Evolutionary conservation across 1,284 basidiomycete species (phyloP), one percentile per base, ranked within the genome.

Genomic region (Cryptococcus wingfieldii): DNA sequence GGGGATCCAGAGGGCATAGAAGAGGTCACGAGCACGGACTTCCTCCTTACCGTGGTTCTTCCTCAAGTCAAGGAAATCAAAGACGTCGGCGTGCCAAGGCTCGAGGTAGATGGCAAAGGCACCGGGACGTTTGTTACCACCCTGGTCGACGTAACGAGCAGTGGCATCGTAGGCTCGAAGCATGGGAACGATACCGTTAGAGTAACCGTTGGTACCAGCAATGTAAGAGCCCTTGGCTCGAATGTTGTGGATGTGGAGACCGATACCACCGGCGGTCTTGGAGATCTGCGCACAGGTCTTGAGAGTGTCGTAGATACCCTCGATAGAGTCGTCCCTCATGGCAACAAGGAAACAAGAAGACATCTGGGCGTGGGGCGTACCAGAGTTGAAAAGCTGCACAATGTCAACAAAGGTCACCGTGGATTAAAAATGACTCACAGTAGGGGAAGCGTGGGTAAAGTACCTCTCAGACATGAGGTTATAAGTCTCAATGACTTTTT

Each of bases 11-110:
- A 99, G 86, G 1, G 95, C 96, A 75, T 97, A 97, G 83, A 99
- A 99, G 25, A 99, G 81, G 76, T 98, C 96, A 54, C 96, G 87
- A 31, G 96, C 96, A 64, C 96, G 90, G 53, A 87, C 86, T 79
- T 99, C 95, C 78, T 99, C 96, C 78, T 98, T 98, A 57, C 96
- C 96, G 71, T 98, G 96, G 78, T 98, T 99, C 84, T 98, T 98
- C 70, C 96, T 85, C 47, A 99, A 83, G 76, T 98, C 95, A 64
- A 98, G 83, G 83, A 98, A 98, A 65, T 98, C 95, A 68, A 98
- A 98, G 67, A 99, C 79, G 76, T 99, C 96, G 38, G 91, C 85
- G 77, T 99, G 95, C 94, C 94, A 97, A 9, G 94, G 94, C 79
- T 97, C 94, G 63, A 97, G 81, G 79, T 97, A 97, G 76, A 97